A percentile compares a stretch with the other conserved stretches of the same genome.
Conservation (phyloP, 192 early-diverging fungal species). For the Gonapodya prolifera region DNA sequence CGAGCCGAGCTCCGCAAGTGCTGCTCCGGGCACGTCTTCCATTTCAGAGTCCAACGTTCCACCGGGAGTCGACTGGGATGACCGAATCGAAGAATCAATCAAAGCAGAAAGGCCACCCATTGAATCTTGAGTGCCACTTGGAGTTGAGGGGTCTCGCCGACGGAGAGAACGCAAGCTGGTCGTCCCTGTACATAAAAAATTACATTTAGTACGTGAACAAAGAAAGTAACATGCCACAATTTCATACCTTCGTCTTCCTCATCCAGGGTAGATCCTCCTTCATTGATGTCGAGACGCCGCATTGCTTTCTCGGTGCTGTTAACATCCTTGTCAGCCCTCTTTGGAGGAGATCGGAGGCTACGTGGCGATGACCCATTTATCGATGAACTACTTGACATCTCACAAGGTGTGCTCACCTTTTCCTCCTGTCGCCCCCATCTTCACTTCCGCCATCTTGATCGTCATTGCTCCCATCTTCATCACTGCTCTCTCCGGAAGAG, state of each 20-base stretch:
- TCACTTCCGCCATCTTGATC: background rate
- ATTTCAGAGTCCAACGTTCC: background rate
- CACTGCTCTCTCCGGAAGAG: slow-evolving; percentile 4
- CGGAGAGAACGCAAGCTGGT: background rate
- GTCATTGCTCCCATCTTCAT: slow-evolving; percentile 6
- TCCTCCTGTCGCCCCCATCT: background rate
- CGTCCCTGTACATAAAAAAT: background rate
- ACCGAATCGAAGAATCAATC: background rate
- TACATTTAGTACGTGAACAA: background rate
- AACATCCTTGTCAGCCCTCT: background rate
- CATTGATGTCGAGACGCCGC: background rate
- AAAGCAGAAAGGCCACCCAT: background rate
- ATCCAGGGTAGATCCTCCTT: background rate
- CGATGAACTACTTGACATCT: background rate
- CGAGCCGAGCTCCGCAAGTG: background rate
- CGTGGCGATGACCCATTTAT: background rate
- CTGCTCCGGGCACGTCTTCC: background rate
- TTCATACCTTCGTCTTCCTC: background rate
- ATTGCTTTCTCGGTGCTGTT: background rate
- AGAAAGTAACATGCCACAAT: background rate
- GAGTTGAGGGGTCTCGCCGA: background rate
- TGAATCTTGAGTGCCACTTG: background rate
- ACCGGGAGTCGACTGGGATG: background rate
- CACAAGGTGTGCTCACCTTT: background rate
- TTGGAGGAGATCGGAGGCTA: background rate